Evolutionary conservation across 192 early-diverging fungal species (phyloP), one percentile per base, ranked within the genome.

Genomic region (Coemansia sp.): DNA sequence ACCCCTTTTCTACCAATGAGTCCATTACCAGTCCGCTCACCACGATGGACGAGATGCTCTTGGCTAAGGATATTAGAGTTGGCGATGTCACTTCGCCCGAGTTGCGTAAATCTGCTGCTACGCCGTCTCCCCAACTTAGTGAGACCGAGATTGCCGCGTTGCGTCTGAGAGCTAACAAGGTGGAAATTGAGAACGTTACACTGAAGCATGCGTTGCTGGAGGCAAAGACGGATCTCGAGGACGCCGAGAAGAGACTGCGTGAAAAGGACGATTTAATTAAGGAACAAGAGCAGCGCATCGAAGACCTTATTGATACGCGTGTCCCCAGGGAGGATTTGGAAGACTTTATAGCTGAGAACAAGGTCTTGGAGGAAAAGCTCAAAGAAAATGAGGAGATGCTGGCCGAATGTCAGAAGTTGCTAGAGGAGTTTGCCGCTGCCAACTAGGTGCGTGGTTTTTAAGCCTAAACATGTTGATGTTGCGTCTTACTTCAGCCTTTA

Each of bases 291-390:
- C 5, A 40, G 63, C 72, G 73, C 8, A 77, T 82, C 9, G 71
- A 82, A 37, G 80, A 82, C 37, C 72, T 82, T 9, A 74, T 82
- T 26, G 75, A 82, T 49, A 64, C 75, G 65, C 80, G 76, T n/a
- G 80, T 82, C 2, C 80, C 80, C 14, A 43, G 46, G 64, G 80
- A 82, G 33, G 80, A 82, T 46, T 74, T 82, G 80, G 50, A 82
- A 50, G 80, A 74, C 21, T 40, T 82, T 10, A 68, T 82, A 55
- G 72, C 58, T 3, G 75, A 77, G 55, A 82, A 82, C 60, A 42
- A 59, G 28, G 13, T 4, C 1, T 43, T 43, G 42, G 14, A 10
- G 10, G 16, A 59, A 58, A 75, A 82, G 33, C 67, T 82, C 42
- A 58, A 47, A 17, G 80, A 82, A 30, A 77, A 77, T 64, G 80